phyloP scores from a whole-genome alignment of 768 basidiomycete species.

The Amyloporia xantha region DNA sequence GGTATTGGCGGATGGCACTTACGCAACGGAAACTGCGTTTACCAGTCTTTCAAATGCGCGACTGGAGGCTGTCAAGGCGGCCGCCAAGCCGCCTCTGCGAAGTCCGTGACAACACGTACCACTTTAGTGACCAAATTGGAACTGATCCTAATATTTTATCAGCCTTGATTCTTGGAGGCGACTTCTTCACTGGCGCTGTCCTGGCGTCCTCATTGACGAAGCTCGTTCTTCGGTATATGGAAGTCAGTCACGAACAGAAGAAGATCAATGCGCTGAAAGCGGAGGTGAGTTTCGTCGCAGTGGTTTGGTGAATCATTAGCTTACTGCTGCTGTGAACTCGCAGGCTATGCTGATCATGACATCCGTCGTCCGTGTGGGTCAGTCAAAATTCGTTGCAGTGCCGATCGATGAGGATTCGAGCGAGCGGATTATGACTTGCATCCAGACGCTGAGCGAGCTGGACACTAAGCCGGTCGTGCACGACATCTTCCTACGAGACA shows the following conservation, averaged over 20 bases:
- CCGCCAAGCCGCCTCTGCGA: slow-evolving; percentile 85
- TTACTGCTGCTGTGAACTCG: not conserved
- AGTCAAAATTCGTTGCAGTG: slow-evolving; percentile 88
- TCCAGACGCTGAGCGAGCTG: slow-evolving; percentile 85
- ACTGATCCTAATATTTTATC: not conserved
- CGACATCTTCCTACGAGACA: slow-evolving; percentile 77
- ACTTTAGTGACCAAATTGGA: not conserved
- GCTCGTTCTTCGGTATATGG: slow-evolving; percentile 70
- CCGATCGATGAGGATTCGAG: slow-evolving; percentile 99
- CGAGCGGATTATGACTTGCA: slow-evolving; percentile 94
- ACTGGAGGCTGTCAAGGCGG: slow-evolving; percentile 78
- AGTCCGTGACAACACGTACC: slow-evolving; percentile 37
- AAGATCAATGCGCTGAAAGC: slow-evolving; percentile 72
- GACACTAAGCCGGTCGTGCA: slow-evolving; percentile 48
- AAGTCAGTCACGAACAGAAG: slow-evolving; percentile 42
- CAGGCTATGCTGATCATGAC: slow-evolving; percentile 98
- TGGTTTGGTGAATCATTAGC: not conserved
- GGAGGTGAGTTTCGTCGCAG: slow-evolving; percentile 46
- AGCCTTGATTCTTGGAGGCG: slow-evolving; percentile 89
- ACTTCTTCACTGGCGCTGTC: slow-evolving; percentile 94
- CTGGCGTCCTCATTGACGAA: slow-evolving; percentile 89
- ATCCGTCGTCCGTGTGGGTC: slow-evolving; percentile 92
- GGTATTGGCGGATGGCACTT: slow-evolving; percentile 93
- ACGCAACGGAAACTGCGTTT: slow-evolving; percentile 94
- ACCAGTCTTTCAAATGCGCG: slow-evolving; percentile 53